Percentiles rank a stretch among this genome's conserved stretches.
phyloP scores from a whole-genome alignment of 805 yeast genomes.

The Pichia phayaonensis region DNA sequence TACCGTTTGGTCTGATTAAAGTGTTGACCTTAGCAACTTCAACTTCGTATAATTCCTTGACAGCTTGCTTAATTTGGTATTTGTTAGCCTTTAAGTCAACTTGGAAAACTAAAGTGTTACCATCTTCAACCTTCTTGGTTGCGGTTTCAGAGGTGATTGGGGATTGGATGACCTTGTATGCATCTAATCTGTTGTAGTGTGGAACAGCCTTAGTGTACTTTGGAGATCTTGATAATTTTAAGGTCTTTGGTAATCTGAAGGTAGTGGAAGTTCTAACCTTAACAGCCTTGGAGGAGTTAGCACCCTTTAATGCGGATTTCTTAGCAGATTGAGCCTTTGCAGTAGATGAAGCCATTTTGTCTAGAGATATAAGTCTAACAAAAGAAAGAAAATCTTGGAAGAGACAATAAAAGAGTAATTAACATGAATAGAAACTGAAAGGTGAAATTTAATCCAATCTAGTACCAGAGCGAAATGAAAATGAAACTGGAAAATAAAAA shows the following conservation, averaged over 20 bases:
- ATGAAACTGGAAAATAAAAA: background rate
- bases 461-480: background rate
- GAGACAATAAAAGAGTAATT: background rate
- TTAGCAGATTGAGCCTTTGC: conserved; percentile 94
- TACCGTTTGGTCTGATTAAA: conserved; percentile 96
- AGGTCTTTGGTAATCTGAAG: conserved; percentile 97
- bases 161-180: conserved; percentile 86
- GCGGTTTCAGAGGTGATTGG: conserved; percentile 98
- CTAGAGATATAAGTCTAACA: conserved; percentile 2
- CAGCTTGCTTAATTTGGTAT: conserved; percentile 96
- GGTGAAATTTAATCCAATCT: background rate
- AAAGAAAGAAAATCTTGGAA: background rate
- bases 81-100: conserved; percentile 97
- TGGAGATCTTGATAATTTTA: conserved; percentile 89
- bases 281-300: conserved; percentile 80
- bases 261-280: conserved; percentile 93
- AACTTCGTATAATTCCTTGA: conserved; percentile 96
- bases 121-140: conserved; percentile 98
- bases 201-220: conserved; percentile 96
- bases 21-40: conserved; percentile 94
- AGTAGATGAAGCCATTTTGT: conserved; percentile 27
- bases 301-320: conserved; percentile 98
- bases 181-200: conserved; percentile 94
- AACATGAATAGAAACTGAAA: background rate
- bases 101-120: conserved; percentile 98